Base-by-base conservation (phyloP, 345 rosid species). In the Euclidium syriacum region DNA sequence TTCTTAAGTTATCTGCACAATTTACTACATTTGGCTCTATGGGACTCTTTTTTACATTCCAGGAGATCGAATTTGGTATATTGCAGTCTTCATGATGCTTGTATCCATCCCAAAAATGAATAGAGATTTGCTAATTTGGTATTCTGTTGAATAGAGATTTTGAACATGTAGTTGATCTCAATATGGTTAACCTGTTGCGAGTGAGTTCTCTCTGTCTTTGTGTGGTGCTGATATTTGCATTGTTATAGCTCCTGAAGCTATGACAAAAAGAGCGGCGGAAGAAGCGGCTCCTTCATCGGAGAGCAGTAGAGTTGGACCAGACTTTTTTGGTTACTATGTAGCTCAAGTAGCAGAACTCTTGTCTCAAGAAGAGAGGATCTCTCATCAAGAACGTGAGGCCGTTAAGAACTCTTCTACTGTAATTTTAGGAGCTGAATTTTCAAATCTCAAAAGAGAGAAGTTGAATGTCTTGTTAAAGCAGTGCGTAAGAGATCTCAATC, bases 391-490 rank as follows among this genome's bases (percentile, higher is more conserved):
- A 32, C 14, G 0, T 32, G 39, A 0, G 2, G 51, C 25, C 36
- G 3, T 20, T 24, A 20, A n/a, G 3, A 42, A 33, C 34, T 22
- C 62, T 60, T 61, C 49, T 34, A 35, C 57, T 29, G 68, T 46
- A 29, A n/a, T 6, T n/a, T 26, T 62, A n/a, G 74, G 74, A 70
- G 51, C 74, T 38, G 35, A 38, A 22, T 26, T 70, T 14, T 71
- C 75, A 40, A 14, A 35, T 38, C 33, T 29, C 2, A 63, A 53
- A 32, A 32, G 2, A 0, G 75, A 71, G 19, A 71, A 64, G 65
- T 56, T 71, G 60, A 71, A 71, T 33, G 26, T 33, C 1, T 56
- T 71, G 40, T 57, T 71, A 56, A 48, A 70, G 39, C 59, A 71
- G 52, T 63, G 65, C n/a, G 54, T 71, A 40, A 1, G 0, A 36